Base-by-base conservation (phyloP, 345 rosid genomes). In the Heritiera fomes region DNA sequence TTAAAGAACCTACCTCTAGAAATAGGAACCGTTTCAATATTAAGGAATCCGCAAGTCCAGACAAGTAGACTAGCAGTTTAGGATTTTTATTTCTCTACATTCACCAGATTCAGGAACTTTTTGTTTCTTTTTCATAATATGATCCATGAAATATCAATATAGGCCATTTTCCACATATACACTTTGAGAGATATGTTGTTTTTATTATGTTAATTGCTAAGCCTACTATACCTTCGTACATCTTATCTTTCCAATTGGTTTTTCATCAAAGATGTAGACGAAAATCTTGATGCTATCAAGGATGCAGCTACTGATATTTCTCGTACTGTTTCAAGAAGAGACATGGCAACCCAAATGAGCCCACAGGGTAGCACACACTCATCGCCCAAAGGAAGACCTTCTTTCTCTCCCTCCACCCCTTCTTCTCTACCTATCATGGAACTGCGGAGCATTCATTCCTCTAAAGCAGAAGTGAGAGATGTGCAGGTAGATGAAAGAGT, bases 321-420 rank as follows among this genome's bases (percentile, higher is more conserved):
- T 60, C 84, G 82, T 59, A 89, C 86, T 83, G 88, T 86, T 70
- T 94, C 99, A 77, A 90, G 93, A 86, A 92, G 99, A 86, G 99
- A 96, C 83, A 92, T 92, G 94, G 98, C 98, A 4, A 96, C 99
- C 12, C 98, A 94, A 78, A 96, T 96, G 99, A 94, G 99, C 64
- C 99, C 95, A 17, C 91, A 86, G 63, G 90, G 91, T 69, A 89
- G 97, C 83, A 84, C 82, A 49, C 80, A 80, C 58, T 89, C 91
- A 12, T 91, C 95, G 47, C 92, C 97, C 45, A 84, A 81, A 79
- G 84, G 86, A 78, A 81, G 90, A 74, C 74, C 71, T 77, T 87
- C 92, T 55, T 85, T 90, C 76, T 84, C 91, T 71, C 84, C 79
- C 34, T 83, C 92, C 38, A 83, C 97, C 79, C 87, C 88, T 4